A percentile compares a stretch with the other conserved stretches of the same genome.
These are phyloP conservation scores for Gaertneriomyces sp. DNA, from an alignment of 192 early-diverging fungal genomes.

Conservation along the genomic window DNA sequence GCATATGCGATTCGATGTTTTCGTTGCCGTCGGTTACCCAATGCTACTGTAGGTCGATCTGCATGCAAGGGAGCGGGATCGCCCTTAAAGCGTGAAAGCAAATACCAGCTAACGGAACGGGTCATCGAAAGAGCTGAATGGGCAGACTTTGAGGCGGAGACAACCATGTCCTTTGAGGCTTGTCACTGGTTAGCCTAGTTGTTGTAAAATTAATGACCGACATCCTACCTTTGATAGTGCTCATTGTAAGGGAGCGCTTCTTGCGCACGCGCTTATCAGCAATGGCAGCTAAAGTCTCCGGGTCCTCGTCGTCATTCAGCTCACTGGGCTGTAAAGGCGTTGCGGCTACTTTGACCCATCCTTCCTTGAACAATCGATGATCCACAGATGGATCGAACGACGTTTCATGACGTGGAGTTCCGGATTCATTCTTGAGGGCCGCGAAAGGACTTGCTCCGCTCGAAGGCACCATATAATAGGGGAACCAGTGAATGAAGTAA, in stretches of 20 bases:
- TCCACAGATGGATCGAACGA: constrained; percentile 7
- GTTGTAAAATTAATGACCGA: constrained; percentile 9
- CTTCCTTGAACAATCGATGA: constrained; percentile 29
- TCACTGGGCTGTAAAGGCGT: constrained; percentile 22
- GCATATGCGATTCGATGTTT: constrained; percentile 47
- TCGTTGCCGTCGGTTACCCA: constrained; percentile 21
- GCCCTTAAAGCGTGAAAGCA: constrained; percentile 37
- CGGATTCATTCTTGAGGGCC: background rate
- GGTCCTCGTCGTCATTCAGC: constrained; percentile 25
- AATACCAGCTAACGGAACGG: constrained; percentile 26
- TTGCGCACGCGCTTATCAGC: background rate
- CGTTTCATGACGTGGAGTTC: background rate
- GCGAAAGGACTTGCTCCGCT: background rate
- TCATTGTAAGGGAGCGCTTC: background rate
- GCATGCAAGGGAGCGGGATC: constrained; percentile 13
- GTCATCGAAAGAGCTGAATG: constrained; percentile 8
- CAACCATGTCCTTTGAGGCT: constrained; percentile 21
- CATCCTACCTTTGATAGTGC: constrained; percentile 7
- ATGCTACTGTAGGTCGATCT: background rate
- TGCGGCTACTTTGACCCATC: constrained; percentile 37
- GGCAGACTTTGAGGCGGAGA: constrained; percentile 22
- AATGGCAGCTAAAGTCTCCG: background rate
- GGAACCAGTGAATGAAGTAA: constrained; percentile 27
- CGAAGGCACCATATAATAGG: constrained; percentile 21
- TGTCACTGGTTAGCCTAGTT: background rate